Conservation (phyloP, 1,284 basidiomycete genomes). For the Peniophora sp. region DNA sequence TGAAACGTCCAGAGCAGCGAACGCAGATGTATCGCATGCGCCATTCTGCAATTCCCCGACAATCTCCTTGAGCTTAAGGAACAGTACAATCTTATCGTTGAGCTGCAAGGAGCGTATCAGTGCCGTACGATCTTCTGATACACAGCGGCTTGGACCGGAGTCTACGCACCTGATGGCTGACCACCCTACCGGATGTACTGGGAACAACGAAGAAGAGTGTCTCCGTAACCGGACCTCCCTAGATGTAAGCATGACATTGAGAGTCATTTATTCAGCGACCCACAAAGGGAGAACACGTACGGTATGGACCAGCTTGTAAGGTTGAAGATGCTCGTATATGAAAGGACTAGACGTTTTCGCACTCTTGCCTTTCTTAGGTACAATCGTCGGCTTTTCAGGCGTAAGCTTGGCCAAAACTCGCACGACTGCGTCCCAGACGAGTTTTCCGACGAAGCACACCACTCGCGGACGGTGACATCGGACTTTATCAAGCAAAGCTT, state of each 20-base stretch:
- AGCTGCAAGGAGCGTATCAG: slow-evolving; percentile 14
- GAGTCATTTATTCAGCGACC: neutral
- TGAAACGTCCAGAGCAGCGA: neutral
- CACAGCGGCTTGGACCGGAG: too few relatives aligned
- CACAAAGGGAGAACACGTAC: neutral
- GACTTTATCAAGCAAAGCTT: slow-evolving; percentile 49
- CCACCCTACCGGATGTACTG: slow-evolving; percentile 61
- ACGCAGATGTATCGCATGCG: neutral
- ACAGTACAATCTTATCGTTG: slow-evolving; percentile 21
- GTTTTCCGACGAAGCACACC: slow-evolving; percentile 68
- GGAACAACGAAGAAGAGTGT: slow-evolving; percentile 62
- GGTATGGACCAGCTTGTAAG: slow-evolving; percentile 38
- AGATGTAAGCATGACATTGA: neutral
- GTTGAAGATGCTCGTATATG: slow-evolving; percentile 28
- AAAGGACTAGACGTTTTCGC: neutral
- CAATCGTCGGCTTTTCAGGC: neutral
- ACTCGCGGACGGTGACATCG: slow-evolving; percentile 43
- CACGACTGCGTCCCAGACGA: slow-evolving; percentile 54
- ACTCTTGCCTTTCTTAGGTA: neutral
- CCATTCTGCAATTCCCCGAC: neutral
- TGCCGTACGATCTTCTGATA: too few relatives aligned
- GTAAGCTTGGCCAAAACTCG: slow-evolving; percentile 13
- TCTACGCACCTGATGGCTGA: slow-evolving; percentile 44
- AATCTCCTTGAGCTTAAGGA: slow-evolving; percentile 5
- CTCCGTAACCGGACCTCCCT: slow-evolving; percentile 22